Conservation (phyloP, 345 rosid species). For the Moringa oleifera region DNA sequence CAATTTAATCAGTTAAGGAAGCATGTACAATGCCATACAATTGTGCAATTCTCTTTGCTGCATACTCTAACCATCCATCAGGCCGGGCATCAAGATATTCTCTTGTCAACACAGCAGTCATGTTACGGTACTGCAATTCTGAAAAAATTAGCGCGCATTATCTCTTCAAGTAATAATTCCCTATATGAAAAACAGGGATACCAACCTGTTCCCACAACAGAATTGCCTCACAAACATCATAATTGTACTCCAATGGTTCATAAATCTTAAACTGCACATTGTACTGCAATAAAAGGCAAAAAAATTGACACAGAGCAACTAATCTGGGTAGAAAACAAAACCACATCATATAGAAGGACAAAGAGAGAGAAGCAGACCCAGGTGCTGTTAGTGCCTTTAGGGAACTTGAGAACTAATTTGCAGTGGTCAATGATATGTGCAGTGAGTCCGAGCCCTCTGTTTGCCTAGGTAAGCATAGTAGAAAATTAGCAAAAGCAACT, state of each 20-base stretch:
- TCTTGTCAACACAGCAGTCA: constrained; percentile 92
- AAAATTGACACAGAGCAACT: constrained; percentile 8
- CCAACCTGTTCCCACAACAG: constrained; percentile 96
- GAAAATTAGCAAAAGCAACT: neutral
- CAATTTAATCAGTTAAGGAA: neutral
- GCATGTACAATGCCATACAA: constrained; percentile 41
- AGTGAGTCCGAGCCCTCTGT: constrained; percentile 87
- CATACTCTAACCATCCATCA: constrained; percentile 93
- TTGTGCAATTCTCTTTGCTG: constrained; percentile 89
- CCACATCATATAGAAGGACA: constrained; percentile 2
- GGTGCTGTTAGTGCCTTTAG: constrained; percentile 90
- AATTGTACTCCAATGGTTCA: constrained; percentile 87
- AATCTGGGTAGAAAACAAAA: neutral
- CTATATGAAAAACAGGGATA: constrained; percentile 7
- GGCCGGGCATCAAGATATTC: constrained; percentile 91
- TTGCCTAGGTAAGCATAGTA: constrained; percentile 39
- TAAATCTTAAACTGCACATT: constrained; percentile 76
- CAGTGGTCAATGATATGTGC: constrained; percentile 72
- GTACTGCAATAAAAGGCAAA: constrained; percentile 45
- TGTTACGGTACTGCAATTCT: constrained; percentile 80
- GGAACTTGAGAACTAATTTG: constrained; percentile 78
- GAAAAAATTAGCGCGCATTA: constrained; percentile 15
- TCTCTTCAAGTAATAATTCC: neutral
- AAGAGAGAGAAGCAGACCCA: constrained; percentile 50
- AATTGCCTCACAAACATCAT: constrained; percentile 83